phyloP scores from a whole-genome alignment of 2,329 filamentous ascomycete genomes.

The Thelonectria blattea region DNA sequence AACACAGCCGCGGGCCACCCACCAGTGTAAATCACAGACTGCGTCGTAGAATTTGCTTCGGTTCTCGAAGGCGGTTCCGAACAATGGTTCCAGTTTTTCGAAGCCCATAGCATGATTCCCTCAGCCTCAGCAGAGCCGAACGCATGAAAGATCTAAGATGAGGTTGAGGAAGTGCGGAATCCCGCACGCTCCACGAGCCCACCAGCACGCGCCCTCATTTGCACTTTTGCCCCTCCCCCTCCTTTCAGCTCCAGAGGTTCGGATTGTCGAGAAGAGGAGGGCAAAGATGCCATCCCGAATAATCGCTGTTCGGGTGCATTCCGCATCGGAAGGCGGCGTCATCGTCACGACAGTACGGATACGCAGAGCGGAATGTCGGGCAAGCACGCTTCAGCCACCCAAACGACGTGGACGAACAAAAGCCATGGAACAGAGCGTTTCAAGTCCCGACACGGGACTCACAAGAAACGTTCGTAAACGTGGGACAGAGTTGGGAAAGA shows the following conservation, averaged over 20 bases:
- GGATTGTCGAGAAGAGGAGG: neutral
- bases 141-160: slow-evolving; percentile 22
- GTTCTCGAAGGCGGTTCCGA: slow-evolving; percentile 22
- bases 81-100: slow-evolving; percentile 4
- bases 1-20: slow-evolving; percentile 12
- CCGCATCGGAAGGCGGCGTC: neutral
- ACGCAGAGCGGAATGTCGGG: neutral
- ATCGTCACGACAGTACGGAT: neutral
- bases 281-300: neutral
- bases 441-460: slow-evolving; percentile 21
- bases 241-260: neutral
- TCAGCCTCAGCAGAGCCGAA: slow-evolving; percentile 9
- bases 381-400: neutral
- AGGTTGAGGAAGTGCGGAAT: slow-evolving; percentile 9
- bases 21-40: slow-evolving; percentile 4
- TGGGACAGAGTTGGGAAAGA: slow-evolving; percentile 16
- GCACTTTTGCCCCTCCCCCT: slow-evolving; percentile 13
- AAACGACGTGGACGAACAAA: slow-evolving; percentile 20
- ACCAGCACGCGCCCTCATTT: neutral
- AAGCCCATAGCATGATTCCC: slow-evolving; percentile 15
- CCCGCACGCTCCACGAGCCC: slow-evolving; percentile 1
- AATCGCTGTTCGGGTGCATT: neutral
- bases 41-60: slow-evolving; percentile 9
- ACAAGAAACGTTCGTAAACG: slow-evolving; percentile 18
- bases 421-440: slow-evolving; percentile 19